These are phyloP conservation scores for Hymenoscyphus fructigenus DNA, from an alignment of 2,329 filamentous ascomycete species.

Conservation along the genomic window DNA sequence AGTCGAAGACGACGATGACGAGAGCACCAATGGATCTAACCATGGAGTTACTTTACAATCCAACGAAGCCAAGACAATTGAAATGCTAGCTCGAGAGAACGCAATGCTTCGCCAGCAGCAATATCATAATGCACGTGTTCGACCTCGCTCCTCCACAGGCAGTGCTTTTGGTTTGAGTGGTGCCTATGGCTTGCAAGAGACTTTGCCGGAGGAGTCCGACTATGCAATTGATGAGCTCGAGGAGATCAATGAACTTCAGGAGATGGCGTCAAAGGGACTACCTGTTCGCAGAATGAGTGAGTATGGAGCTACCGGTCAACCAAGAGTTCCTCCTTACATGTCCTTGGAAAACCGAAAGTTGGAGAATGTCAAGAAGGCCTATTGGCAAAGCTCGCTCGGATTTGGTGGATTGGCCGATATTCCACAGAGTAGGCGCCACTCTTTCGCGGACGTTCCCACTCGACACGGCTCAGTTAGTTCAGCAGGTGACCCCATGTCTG, in stretches of 20 bases:
- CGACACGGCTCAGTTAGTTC: slow-evolving; percentile 64
- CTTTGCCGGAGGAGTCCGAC: slow-evolving; percentile 65
- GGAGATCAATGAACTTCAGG: slow-evolving; percentile 53
- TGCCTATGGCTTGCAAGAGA: slow-evolving; percentile 57
- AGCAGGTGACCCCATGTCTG: slow-evolving; percentile 50
- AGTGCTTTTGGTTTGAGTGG: slow-evolving; percentile 52
- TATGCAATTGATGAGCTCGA: slow-evolving; percentile 73
- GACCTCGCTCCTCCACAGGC: slow-evolving; percentile 58
- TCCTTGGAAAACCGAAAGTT: slow-evolving; percentile 60
- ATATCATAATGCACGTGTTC: slow-evolving; percentile 54
- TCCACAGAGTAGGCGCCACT: slow-evolving; percentile 75
- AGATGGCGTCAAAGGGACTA: slow-evolving; percentile 32
- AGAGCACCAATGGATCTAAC: slow-evolving; percentile 55
- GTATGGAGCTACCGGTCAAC: slow-evolving; percentile 33
- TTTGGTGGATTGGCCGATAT: slow-evolving; percentile 62
- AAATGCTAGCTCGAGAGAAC: slow-evolving; percentile 62
- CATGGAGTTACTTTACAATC: slow-evolving; percentile 55
- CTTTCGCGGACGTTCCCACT: slow-evolving; percentile 69
- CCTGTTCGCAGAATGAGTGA: slow-evolving; percentile 41
- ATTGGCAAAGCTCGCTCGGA: slow-evolving; percentile 71
- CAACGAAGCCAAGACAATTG: slow-evolving; percentile 60
- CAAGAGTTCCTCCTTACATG: slow-evolving; percentile 37
- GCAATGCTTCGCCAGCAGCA: slow-evolving; percentile 60
- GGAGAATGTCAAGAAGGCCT: slow-evolving; percentile 65
- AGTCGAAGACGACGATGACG: slow-evolving; percentile 64